Conservation (phyloP, 2,329 filamentous ascomycete species). For the Aureobasidium musti region DNA sequence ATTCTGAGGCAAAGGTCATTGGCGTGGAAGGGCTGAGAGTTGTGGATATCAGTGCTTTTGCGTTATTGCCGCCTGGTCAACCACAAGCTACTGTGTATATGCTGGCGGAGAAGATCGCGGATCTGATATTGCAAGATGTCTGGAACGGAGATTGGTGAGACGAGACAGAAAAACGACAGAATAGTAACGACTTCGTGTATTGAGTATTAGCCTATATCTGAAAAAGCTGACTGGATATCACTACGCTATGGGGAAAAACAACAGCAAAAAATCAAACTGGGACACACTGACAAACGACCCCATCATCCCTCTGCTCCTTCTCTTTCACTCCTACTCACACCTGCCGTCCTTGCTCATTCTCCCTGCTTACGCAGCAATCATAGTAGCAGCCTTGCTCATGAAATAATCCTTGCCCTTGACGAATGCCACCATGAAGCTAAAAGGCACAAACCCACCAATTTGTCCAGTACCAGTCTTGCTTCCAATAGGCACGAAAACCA, state of each 20-base stretch:
- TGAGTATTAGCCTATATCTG: no score
- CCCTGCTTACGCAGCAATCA: background rate
- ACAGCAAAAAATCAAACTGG: background rate
- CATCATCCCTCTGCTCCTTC: no score
- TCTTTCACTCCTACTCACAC: no score
- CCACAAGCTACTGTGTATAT: constrained; percentile 22
- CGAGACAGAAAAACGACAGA: no score
- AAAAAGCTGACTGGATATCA: background rate
- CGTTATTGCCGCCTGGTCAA: constrained; percentile 30
- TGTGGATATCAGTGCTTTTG: constrained; percentile 42
- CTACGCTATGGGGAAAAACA: background rate
- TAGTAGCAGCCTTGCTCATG: constrained; percentile 23
- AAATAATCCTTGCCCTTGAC: constrained; percentile 28
- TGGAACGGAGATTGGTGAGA: no score
- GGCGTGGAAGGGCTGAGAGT: constrained; percentile 40
- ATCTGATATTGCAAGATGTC: constrained; percentile 27
- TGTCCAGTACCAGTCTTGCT: constrained; percentile 18
- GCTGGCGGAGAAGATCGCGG: constrained; percentile 40
- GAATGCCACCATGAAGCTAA: constrained; percentile 29
- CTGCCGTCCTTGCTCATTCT: background rate
- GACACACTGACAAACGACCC: no score
- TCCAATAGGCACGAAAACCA: constrained; percentile 27
- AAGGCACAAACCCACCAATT: constrained; percentile 18
- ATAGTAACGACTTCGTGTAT: no score
- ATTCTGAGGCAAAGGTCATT: constrained; percentile 39